Evolutionary conservation across 805 yeast genomes (phyloP), one percentile per base, ranked within the genome.

Genomic region (Ascoidea rubescens): DNA sequence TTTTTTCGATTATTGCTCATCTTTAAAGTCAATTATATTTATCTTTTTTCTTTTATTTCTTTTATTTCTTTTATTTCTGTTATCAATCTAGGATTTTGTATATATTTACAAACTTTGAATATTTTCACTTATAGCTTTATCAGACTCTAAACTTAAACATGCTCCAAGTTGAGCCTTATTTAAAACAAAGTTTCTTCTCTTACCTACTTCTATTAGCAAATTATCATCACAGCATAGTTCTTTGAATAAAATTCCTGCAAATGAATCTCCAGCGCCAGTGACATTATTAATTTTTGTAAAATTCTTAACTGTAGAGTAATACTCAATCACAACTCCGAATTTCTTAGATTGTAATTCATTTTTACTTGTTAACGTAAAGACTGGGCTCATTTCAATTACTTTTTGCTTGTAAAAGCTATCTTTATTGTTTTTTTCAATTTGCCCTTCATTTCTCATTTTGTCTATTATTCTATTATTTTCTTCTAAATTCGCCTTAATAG

Each of bases 191-290:
- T 51, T 54, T 56, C 67, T 67, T 42, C 49, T 17, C 10, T 53
- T 53, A 2, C 69, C 68, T 45, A 59, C 59, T 49, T 60, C 63
- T n/a, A 57, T 54, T 33, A 69, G 57, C 71, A 69, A 64, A n/a
- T 48, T 32, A 3, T 47, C 51, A 4, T 58, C 49, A 8, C 53
- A 55, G 17, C 54, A 51, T 1, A 69, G 64, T 53, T 71, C 71
- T 2, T 81, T 67, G 10, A 78, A 62, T 28, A 88, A 56, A 31
- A 73, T 78, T 0, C 96, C 96, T 32, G 80, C 73, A 47, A 88
- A 70, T 0, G 93, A 74, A 64, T 88, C 96, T 8, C 96, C 96
- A 0, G 95, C 95, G 2, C 96, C 96, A 7, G 91, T 87, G 37
- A 85, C 95, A 57, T 82, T 86, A 32, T 65, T 66, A 10, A 84